phyloP scores from a whole-genome alignment of 2,329 filamentous ascomycete genomes.

The Botrytis galanthina region DNA sequence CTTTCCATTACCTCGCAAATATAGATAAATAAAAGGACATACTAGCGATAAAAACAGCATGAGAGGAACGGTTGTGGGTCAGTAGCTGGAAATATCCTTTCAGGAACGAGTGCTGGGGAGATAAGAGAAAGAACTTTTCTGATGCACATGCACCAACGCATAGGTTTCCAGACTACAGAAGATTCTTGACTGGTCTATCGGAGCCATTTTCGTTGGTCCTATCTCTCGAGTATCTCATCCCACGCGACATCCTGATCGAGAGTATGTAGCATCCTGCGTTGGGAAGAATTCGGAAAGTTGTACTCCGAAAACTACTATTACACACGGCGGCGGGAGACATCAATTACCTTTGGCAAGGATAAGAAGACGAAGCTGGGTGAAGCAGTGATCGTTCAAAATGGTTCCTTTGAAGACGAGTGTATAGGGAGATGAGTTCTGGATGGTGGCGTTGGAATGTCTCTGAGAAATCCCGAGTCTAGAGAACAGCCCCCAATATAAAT shows the following conservation, averaged over 20 bases:
- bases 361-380: not conserved
- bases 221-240: not conserved
- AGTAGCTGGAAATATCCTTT: not conserved
- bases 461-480: not conserved
- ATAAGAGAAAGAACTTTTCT: not conserved
- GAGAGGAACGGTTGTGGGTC: not conserved
- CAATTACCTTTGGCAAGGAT: not conserved
- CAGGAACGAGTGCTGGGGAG: not conserved
- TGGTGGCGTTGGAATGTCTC: not conserved
- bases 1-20: not conserved
- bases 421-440: not conserved
- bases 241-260: not conserved
- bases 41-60: not conserved
- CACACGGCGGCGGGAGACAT: not conserved
- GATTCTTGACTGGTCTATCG: not conserved
- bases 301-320: not conserved
- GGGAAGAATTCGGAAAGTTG: not conserved
- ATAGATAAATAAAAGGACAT: not conserved
- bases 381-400: not conserved
- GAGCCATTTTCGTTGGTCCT: not conserved
- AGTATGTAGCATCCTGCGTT: not conserved
- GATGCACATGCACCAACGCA: not conserved
- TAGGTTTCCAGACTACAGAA: not conserved
- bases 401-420: not conserved
- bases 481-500: not conserved